Percentiles rank a stretch among this genome's conserved stretches.
These are phyloP conservation scores for Coemansia sp. DNA, from an alignment of 192 early-diverging fungal genomes.

Conservation along the genomic window DNA sequence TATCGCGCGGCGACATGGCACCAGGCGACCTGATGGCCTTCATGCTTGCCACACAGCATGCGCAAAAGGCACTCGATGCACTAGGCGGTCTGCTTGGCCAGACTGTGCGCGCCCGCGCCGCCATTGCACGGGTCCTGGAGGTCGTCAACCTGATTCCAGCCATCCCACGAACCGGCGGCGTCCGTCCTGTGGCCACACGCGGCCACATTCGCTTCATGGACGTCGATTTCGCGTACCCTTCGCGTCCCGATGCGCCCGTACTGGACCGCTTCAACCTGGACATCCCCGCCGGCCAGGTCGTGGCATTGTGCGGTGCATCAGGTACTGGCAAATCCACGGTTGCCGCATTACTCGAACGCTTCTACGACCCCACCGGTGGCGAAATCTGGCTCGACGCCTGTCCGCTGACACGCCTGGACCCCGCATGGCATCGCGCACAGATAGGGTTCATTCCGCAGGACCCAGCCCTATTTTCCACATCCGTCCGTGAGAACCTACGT, in stretches of 20 bases:
- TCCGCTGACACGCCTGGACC: constrained; percentile 60
- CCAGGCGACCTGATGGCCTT: constrained; percentile 64
- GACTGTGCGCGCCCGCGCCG: constrained; percentile 57
- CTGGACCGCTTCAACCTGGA: constrained; percentile 49
- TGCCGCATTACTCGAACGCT: constrained; percentile 70
- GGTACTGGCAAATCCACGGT: constrained; percentile 76
- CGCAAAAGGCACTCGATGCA: constrained; percentile 62
- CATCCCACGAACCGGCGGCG: constrained; percentile 49
- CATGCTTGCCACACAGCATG: constrained; percentile 62
- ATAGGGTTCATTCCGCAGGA: constrained; percentile 79
- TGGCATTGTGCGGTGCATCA: constrained; percentile 51
- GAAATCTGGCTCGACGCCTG: constrained; percentile 66
- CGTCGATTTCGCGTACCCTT: constrained; percentile 57
- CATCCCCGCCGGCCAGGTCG: constrained; percentile 49
- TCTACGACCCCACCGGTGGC: constrained; percentile 70
- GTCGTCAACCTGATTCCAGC: constrained; percentile 47
- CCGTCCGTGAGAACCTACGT: constrained; percentile 73
- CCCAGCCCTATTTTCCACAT: constrained; percentile 76
- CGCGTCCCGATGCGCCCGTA: constrained; percentile 39
- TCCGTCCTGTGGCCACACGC: constrained; percentile 15
- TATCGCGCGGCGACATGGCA: constrained; percentile 54
- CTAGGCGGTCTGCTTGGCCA: constrained; percentile 64
- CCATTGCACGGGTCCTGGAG: constrained; percentile 59
- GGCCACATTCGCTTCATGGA: constrained; percentile 59
- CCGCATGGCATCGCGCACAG: constrained; percentile 62